A percentile compares a stretch with the other conserved stretches of the same genome.
Conservation (phyloP, 2,329 filamentous ascomycete species). For the Hymenoscyphus salicellus region DNA sequence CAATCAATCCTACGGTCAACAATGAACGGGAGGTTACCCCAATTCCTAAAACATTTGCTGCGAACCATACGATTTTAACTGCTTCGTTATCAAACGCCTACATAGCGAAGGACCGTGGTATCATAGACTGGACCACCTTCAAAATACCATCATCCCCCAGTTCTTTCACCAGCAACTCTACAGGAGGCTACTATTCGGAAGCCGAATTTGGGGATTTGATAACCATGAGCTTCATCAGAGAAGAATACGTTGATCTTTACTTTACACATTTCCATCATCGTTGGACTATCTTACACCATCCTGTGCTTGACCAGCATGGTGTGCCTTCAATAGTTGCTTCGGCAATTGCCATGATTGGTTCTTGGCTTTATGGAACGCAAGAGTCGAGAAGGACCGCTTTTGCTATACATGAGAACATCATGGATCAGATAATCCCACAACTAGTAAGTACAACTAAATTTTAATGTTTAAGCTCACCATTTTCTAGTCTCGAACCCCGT, state of each 20-base stretch:
- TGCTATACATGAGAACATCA: constrained; percentile 36
- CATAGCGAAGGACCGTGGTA: background rate
- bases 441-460: constrained; percentile 22
- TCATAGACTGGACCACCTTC: constrained; percentile 21
- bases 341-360: constrained; percentile 41
- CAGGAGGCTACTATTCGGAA: too few species aligned
- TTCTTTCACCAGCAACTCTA: too few species aligned
- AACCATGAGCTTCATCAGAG: constrained; percentile 5
- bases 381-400: constrained; percentile 32
- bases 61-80: too few species aligned
- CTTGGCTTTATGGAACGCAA: constrained; percentile 38
- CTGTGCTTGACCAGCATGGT: constrained; percentile 36
- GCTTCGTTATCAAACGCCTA: background rate
- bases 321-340: constrained; percentile 31
- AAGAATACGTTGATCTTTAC: constrained; percentile 36
- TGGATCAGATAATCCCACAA: constrained; percentile 27
- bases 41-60: too few species aligned
- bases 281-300: constrained; percentile 43
- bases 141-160: constrained; percentile 5
- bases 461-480: background rate
- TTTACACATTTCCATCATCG: constrained; percentile 42
- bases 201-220: too few species aligned
- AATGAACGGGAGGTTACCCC: too few species aligned
- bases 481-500: constrained; percentile 30
- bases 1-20: too few species aligned